Conservation (phyloP, 805 yeast species). For the Grigorovia transvaalensis region DNA sequence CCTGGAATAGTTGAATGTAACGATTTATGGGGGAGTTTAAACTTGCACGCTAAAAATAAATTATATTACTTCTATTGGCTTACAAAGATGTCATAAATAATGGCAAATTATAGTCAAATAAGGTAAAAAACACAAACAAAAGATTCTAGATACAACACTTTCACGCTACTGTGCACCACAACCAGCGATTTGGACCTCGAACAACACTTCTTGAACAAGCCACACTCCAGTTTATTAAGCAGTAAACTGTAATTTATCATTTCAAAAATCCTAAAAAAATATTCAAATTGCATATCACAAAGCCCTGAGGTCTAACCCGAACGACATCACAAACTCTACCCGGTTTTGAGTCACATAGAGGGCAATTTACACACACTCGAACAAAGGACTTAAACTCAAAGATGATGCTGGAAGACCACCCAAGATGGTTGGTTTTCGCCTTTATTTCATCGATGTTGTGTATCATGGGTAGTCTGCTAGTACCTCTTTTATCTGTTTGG, state of each 20-base stretch:
- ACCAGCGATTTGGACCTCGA: not conserved
- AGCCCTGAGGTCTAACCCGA: not conserved
- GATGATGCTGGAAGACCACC: conserved; percentile 4
- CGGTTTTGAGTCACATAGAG: too few relatives aligned
- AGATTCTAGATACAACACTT: not conserved
- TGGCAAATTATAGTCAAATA: not conserved
- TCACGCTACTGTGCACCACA: not conserved
- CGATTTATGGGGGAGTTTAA: not conserved
- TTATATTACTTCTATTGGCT: too few relatives aligned
- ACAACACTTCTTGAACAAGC: not conserved
- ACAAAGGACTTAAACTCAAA: not conserved
- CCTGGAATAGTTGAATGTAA: not conserved
- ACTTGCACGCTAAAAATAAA: not conserved
- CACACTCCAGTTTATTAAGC: not conserved
- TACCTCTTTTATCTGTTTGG: conserved; percentile 28
- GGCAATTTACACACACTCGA: too few relatives aligned
- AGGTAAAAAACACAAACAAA: too few relatives aligned
- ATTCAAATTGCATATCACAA: not conserved
- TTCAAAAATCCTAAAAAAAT: too few relatives aligned
- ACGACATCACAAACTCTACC: too few relatives aligned
- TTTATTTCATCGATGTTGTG: conserved; percentile 60
- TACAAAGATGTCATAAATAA: not conserved
- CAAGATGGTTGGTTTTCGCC: conserved; percentile 31
- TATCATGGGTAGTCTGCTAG: conserved; percentile 56
- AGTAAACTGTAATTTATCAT: too few relatives aligned